phyloP scores from a whole-genome alignment of 495 filamentous ascomycete genomes.

The Polyplosphaeria fusca region DNA sequence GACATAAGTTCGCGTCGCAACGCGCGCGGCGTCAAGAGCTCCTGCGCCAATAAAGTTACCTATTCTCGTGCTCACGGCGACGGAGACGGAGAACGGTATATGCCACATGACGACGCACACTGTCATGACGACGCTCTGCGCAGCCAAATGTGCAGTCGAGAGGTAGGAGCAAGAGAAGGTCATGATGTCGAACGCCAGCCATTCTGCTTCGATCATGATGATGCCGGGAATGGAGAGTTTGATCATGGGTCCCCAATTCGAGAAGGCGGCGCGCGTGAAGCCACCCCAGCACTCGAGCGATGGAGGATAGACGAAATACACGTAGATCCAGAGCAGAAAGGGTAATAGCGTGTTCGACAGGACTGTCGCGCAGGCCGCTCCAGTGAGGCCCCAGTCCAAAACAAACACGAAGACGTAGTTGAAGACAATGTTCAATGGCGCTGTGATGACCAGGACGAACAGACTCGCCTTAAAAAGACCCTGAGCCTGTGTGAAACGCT shows the following conservation, averaged over 20 bases:
- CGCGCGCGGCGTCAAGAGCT: slow-evolving; percentile 6
- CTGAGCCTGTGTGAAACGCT: slow-evolving; percentile 36
- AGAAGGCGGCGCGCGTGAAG: slow-evolving; percentile 20
- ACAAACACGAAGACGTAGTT: slow-evolving; percentile 34
- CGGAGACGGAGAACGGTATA: slow-evolving; percentile 25
- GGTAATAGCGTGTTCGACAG: slow-evolving; percentile 29
- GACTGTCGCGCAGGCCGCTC: slow-evolving; percentile 30
- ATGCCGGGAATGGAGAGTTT: slow-evolving; percentile 31
- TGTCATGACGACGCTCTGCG: slow-evolving; percentile 31
- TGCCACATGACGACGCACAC: slow-evolving; percentile 25
- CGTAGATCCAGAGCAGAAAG: slow-evolving; percentile 25
- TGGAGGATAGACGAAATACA: slow-evolving; percentile 16
- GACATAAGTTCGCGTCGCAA: slow-evolving; percentile 12
- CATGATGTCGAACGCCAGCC: slow-evolving; percentile 35
- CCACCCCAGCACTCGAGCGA: slow-evolving; percentile 33
- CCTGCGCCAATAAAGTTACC: slow-evolving; percentile 25
- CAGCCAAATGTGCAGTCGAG: slow-evolving; percentile 26
- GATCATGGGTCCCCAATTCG: slow-evolving; percentile 36
- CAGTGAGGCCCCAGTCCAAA: slow-evolving; percentile 26
- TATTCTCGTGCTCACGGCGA: slow-evolving; percentile 21
- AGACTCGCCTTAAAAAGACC: slow-evolving; percentile 33
- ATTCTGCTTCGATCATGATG: slow-evolving; percentile 35
- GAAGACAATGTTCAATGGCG: slow-evolving; percentile 34
- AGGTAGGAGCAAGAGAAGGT: slow-evolving; percentile 27
- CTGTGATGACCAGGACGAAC: slow-evolving; percentile 25